Base-by-base conservation (phyloP, 768 basidiomycete species). In the Fomitopsis serialis region DNA sequence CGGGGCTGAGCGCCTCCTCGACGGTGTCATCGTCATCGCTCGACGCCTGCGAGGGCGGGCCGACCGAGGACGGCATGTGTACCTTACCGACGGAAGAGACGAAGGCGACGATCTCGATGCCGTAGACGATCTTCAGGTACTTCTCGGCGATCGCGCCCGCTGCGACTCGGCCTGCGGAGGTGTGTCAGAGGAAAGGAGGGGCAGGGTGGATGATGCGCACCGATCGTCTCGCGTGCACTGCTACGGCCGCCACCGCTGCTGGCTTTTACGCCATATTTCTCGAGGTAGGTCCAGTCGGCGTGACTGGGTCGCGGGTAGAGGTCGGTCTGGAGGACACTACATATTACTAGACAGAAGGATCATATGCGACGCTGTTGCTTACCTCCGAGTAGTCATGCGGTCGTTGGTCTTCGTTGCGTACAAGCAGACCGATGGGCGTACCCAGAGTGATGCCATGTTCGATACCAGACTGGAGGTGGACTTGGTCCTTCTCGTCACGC, bases 91-190 rank as follows among this genome's bases (percentile, higher is more conserved):
- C 97, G 12, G 91, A 93, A 3, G 89, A 91, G 24, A 98, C 97
- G 66, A 99, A 98, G 0, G 95, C 97, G 27, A 99, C 89, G 56
- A 98, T 92, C 71, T 98, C 92, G 57, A 98, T 83, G 24, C 92
- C 92, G 66, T 87, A 86, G 10, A 84, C 93, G 49, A 81, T 69
- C 61, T 84, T 90, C 50, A 99, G 80, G 70, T 98, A 99, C 68
- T 84, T 92, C 72, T 98, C 97, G 4, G 97, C 97, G 63, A 99
- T 98, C 11, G 97, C 93, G 32, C 97, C 97, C 10, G 97, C 97
- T 5, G 97, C 97, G 27, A 99, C 97, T 48, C 97, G 89, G 24
- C 91, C 91, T 93, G 61, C 2, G 17, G 10, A 37, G 8, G 24
- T 4, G 3, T 27, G 36, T 25, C 21, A 56, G n/a, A 32, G 32